Conservation (phyloP, 352 stramenopile genomes). For the Pythium rhizo-oryzae region DNA sequence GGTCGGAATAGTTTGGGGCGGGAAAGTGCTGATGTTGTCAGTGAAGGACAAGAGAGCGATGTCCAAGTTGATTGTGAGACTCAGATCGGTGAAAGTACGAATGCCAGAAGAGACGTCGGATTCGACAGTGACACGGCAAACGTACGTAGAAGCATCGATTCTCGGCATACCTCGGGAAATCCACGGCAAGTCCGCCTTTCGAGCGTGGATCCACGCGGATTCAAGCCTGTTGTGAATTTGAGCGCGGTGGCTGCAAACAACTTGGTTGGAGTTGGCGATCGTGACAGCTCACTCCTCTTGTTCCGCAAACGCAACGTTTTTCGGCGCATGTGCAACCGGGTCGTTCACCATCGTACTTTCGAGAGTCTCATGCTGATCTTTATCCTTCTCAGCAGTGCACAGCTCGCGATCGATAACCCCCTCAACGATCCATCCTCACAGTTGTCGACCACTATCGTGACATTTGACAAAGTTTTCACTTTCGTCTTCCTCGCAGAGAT, state of each 20-base stretch:
- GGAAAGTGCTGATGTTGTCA: not conserved
- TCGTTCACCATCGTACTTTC: slow-evolving; percentile 50
- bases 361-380: slow-evolving; percentile 62
- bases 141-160: not conserved
- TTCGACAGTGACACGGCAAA: not conserved
- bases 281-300: slow-evolving; percentile 35
- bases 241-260: not conserved
- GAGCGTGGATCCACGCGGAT: not conserved
- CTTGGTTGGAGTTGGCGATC: slow-evolving; percentile 24
- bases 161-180: slow-evolving; percentile 16
- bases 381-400: slow-evolving; percentile 66
- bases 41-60: slow-evolving; percentile 5
- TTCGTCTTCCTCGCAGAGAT: slow-evolving; percentile 73
- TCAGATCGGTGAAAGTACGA: not conserved
- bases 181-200: slow-evolving; percentile 9
- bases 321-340: slow-evolving; percentile 21
- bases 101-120: no score
- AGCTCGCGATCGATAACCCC: slow-evolving; percentile 68
- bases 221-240: not conserved
- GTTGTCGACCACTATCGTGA: slow-evolving; percentile 32
- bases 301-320: slow-evolving; percentile 30
- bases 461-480: slow-evolving; percentile 57
- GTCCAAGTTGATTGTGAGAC: not conserved
- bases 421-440: slow-evolving; percentile 45
- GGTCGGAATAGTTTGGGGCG: slow-evolving; percentile 4